A percentile compares a stretch with the other conserved stretches of the same genome.
phyloP scores from a whole-genome alignment of 306 rosid genomes.

The Erythrophleum fordii region DNA sequence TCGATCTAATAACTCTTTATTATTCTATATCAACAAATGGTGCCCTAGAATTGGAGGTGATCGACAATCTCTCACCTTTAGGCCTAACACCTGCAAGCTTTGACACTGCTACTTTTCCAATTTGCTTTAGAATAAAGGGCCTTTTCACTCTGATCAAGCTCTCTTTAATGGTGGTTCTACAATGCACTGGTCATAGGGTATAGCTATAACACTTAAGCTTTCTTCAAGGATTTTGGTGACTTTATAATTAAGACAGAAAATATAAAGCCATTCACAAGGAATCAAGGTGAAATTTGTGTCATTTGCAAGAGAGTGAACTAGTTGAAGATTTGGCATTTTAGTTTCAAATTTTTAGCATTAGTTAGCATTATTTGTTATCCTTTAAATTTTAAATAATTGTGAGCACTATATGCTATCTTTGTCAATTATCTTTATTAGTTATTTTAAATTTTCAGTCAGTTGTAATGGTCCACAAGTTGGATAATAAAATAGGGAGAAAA shows the following conservation, averaged over 20 bases:
- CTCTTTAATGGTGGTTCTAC: slow-evolving; percentile 31
- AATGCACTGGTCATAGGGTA: slow-evolving; percentile 18
- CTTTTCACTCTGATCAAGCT: slow-evolving; percentile 36
- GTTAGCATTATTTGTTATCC: no score
- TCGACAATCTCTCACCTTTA: slow-evolving; percentile 30
- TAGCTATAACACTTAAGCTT: background rate
- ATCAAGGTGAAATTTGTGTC: slow-evolving; percentile 22
- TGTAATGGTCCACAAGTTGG: no score
- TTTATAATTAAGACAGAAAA: slow-evolving; percentile 42
- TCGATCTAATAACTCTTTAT: no score
- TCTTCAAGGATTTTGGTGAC: slow-evolving; percentile 11
- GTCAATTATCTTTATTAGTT: no score
- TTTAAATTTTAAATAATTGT: no score
- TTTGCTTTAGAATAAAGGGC: slow-evolving; percentile 24
- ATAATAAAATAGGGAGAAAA: no score
- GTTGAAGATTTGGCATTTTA: no score
- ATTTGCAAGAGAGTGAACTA: slow-evolving; percentile 33
- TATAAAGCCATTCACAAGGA: slow-evolving; percentile 33
- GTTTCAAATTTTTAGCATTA: no score
- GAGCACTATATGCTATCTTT: no score
- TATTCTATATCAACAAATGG: no score
- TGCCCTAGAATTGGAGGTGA: slow-evolving; percentile 34
- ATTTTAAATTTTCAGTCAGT: no score
- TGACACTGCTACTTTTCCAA: slow-evolving; percentile 6
- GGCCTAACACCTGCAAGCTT: background rate